These are phyloP conservation scores for Globisporangium splendens DNA, from an alignment of 352 stramenopile species.

Conservation along the genomic window DNA sequence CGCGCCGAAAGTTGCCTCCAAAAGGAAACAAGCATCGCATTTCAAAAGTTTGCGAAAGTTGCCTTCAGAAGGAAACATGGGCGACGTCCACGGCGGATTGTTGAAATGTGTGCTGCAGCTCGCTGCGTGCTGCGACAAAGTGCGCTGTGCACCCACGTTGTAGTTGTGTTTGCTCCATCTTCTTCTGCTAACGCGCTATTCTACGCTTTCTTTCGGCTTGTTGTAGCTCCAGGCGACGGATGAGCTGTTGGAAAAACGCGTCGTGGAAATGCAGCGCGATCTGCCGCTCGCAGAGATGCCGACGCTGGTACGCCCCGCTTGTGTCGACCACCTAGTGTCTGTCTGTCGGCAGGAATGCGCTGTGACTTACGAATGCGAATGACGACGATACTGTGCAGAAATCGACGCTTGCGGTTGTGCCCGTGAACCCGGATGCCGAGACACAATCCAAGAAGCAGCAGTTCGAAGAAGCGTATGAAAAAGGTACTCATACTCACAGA, in stretches of 20 bases:
- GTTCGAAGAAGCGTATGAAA: conserved; percentile 54
- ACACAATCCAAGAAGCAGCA: conserved; percentile 33
- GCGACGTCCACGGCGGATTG: conserved; percentile 51
- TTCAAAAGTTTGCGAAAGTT: no score
- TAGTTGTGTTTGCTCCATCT: not conserved
- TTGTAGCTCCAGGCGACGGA: conserved; percentile 55
- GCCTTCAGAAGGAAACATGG: conserved; percentile 23
- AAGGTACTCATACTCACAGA: conserved; percentile 16
- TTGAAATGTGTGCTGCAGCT: conserved; percentile 78
- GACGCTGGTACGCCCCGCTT: conserved; percentile 20
- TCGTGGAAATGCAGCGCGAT: conserved; percentile 33
- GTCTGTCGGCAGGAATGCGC: not conserved
- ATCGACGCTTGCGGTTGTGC: conserved; percentile 58
- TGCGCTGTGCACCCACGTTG: conserved; percentile 9
- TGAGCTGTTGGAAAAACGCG: conserved; percentile 36
- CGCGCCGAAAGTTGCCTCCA: no score
- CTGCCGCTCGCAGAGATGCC: conserved; percentile 47
- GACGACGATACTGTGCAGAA: conserved; percentile 20
- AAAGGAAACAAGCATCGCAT: no score
- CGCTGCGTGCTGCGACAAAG: conserved; percentile 71
- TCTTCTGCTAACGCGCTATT: not conserved
- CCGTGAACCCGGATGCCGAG: conserved; percentile 28
- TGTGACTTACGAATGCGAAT: no score
- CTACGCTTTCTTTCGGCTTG: not conserved
- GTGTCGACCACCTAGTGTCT: not conserved